Evolutionary conservation across 2,329 filamentous ascomycete species (phyloP), one percentile per base, ranked within the genome.

Genomic region (Aspergillus eucalypticola): DNA sequence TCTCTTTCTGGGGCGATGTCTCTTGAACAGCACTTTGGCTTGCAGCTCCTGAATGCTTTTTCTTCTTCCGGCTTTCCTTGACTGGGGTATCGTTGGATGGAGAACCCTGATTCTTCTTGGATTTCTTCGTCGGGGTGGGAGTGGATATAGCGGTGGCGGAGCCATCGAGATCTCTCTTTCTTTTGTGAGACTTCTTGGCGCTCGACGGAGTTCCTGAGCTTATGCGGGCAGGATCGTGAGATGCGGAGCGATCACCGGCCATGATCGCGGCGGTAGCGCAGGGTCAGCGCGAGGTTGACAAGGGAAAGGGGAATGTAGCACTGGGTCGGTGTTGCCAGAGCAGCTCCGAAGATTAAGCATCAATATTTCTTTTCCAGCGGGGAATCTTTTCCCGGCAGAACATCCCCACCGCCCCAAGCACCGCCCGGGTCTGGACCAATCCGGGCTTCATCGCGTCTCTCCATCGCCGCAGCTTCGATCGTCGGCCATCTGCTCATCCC

Each of bases 221-320:
- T 25, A 63, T 69, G 41, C 65, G 65, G 2, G 78, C 75, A 55
- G 81, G 79, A 44, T 78, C 78, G 66, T 82, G 81, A 55, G 79
- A 76, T 29, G 77, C 73, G 64, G 82, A 81, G 38, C 82, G 75
- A 51, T 76, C 75, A 56, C 74, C 77, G 60, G 79, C 74, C 81
- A 84, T 84, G 59, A 56, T 72, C 46, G 46, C 50, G 27, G 56
- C 58, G 56, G 46, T n/a, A 59, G 56, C 57, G 55, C 65, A 64
- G 49, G 59, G 25, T 42, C 21, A 50, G 57, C 32, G 58, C 44
- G 38, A 32, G 51, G 50, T 41, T 32, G 17, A 46, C 13, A 58
- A 23, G 42, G 35, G 46, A 39, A 29, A 35, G 23, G 39, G 23
- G 58, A 54, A 60, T 63, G 60, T 59, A 53, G 65, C 53, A 41